Evolutionary conservation across 2,329 filamentous ascomycete species (phyloP).

Genomic region (Tolypocladium ovalisporum): DNA sequence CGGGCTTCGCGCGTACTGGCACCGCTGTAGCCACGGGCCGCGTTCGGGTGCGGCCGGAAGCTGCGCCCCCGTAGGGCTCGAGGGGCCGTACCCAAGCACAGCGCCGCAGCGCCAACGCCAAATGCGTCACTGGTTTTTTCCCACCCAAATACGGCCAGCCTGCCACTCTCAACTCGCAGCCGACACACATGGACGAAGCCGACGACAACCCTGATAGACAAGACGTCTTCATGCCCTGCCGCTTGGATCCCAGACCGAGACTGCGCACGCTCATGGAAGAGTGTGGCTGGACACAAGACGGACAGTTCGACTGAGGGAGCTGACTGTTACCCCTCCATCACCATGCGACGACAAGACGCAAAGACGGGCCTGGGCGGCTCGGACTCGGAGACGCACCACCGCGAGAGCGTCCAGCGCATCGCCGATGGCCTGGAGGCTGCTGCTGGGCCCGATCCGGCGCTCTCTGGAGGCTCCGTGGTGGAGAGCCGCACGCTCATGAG

Average conservation of each 20-base stretch:
- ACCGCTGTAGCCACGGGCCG: background rate
- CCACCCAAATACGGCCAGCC: background rate
- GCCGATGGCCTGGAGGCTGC: background rate
- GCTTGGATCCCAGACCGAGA: background rate
- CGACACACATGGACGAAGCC: background rate
- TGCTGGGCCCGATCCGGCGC: background rate
- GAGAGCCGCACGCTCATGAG: background rate
- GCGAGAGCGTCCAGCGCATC: background rate
- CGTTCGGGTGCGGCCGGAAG: background rate
- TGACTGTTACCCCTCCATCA: background rate
- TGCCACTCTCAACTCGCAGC: background rate
- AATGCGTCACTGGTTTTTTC: background rate
- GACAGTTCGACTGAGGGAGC: background rate
- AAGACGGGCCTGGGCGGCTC: background rate
- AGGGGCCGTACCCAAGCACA: background rate
- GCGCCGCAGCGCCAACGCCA: background rate
- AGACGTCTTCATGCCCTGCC: background rate
- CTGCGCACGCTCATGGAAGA: background rate
- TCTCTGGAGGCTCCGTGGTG: background rate
- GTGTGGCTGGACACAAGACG: background rate
- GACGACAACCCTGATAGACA: background rate
- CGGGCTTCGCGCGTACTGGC: background rate
- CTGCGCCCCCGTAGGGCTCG: background rate
- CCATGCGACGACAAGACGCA: background rate
- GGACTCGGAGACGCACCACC: background rate